These are phyloP conservation scores for Fusarium bulbicola DNA, from an alignment of 2,329 filamentous ascomycete species.

Conservation along the genomic window DNA sequence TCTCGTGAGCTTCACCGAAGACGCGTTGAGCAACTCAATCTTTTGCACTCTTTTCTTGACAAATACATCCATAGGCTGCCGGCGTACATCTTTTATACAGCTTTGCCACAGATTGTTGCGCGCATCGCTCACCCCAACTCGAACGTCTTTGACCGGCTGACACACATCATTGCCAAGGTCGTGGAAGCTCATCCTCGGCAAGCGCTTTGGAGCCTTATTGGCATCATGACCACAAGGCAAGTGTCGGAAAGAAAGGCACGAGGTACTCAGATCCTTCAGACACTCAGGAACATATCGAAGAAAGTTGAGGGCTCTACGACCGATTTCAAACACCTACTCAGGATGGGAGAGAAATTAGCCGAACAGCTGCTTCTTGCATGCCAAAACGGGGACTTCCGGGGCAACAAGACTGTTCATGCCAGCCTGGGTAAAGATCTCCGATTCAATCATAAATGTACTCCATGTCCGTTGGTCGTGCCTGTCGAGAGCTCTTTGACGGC, in stretches of 20 bases:
- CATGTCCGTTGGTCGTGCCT: slow-evolving; percentile 87
- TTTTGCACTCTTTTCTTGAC: slow-evolving; percentile 77
- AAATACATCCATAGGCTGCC: slow-evolving; percentile 81
- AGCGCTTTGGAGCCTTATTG: slow-evolving; percentile 88
- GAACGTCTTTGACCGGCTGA: slow-evolving; percentile 79
- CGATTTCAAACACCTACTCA: slow-evolving; percentile 77
- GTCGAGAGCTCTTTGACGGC: slow-evolving; percentile 86
- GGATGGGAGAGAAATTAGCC: slow-evolving; percentile 82
- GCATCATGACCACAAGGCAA: slow-evolving; percentile 83
- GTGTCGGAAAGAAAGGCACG: slow-evolving; percentile 69
- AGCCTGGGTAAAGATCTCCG: slow-evolving; percentile 80
- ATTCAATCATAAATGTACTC: slow-evolving; percentile 86
- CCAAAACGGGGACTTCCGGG: slow-evolving; percentile 77
- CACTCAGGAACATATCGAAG: slow-evolving; percentile 57
- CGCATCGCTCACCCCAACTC: slow-evolving; percentile 87
- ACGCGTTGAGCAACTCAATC: slow-evolving; percentile 72
- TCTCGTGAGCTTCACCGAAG: slow-evolving; percentile 62
- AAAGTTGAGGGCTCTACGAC: slow-evolving; percentile 61
- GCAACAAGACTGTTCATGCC: slow-evolving; percentile 71
- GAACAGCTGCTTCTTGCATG: slow-evolving; percentile 84
- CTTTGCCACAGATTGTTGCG: slow-evolving; percentile 93
- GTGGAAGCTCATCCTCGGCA: slow-evolving; percentile 88
- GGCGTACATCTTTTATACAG: slow-evolving; percentile 80
- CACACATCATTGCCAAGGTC: slow-evolving; percentile 86
- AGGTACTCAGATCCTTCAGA: slow-evolving; percentile 62